Evolutionary conservation across 345 rosid genomes (phyloP), one percentile per base, ranked within the genome.

Genomic region (Psidium friedrichsthalianum): DNA sequence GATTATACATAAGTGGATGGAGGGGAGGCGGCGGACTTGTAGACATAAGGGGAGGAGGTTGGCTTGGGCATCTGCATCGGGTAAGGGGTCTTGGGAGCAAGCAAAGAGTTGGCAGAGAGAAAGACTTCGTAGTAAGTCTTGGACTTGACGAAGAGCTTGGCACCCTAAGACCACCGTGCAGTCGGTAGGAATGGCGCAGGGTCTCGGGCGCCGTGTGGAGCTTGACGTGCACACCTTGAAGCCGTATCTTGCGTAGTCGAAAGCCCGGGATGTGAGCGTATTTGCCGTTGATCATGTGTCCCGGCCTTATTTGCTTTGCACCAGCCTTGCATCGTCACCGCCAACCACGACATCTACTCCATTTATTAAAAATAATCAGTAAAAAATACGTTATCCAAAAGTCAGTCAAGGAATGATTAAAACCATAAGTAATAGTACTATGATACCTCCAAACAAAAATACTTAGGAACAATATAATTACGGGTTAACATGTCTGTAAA

Each of bases 111-210:
- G 29, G 82, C 89, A 0, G 32, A 84, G 82, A 93, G 92, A 52
- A 93, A 93, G 81, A 92, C 92, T 89, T 92, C 94, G 32, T 92
- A 81, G 82, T 90, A 56, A 9, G 88, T 90, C 92, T 93, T 93
- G 0, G 95, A 93, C 86, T 93, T 93, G 82, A 93, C 91, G 22
- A 86, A 89, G n/a, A 93, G 92, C 32, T 85, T 56, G 2, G 93
- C 94, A 42, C 95, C 94, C 84, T 86, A 42, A 89, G 87, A 16
- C 95, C 95, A 86, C 81, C 0, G 27, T 93, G 91, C 27, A 83
- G 42, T 57, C 1, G 16, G 91, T 90, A 21, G 90, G 86, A 56
- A 90, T 85, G 81, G n/a, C 86, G 58, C 90, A 90, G 1, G 87
- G 40, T n/a, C 61, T 90, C 55, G 6, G 88, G 87, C 47, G 91